Base-by-base conservation (phyloP, 345 rosid species). In the Odontarrhena argentea region DNA sequence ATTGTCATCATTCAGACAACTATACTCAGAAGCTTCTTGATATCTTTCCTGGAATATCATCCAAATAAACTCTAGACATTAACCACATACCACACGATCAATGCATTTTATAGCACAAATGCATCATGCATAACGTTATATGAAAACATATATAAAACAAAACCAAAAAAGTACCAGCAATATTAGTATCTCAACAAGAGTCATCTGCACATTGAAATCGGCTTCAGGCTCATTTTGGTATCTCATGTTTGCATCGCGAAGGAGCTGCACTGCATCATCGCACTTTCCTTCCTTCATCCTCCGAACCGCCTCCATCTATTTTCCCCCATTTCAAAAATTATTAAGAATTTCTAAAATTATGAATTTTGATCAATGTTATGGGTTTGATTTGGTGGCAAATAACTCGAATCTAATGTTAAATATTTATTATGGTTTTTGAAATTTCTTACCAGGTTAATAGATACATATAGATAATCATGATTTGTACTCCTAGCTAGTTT, bases 161-260 rank as follows among this genome's bases (percentile, higher is more conserved):
- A 1, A 9, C 34, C 5, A 5, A 11, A 30, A 1, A 51, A 13
- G 10, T 50, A 84, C 91, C 87, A 76, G 82, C 54, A 76, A 70
- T 35, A 88, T 85, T 47, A 88, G 77, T 50, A 88, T 73, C 45
- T 88, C 86, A 2, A 81, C 85, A 46, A 87, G 75, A 24, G 80
- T 77, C 88, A 87, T 84, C 58, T 77, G 87, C 34, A 81, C 74
- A 50, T 79, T 40, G 55, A 78, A 84, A 34, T 79, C 84, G 38
- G 84, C 72, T 66, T 84, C 86, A 10, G 83, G 70, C 66, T 81
- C 82, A 13, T 71, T 28, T 68, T 61, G 42, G 75, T 63, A 75
- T 8, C 43, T 54, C 28, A 56, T 24, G 58, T 60, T 74, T 24
- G 81, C 86, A 2, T 74, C 58, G 50, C 63, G 43, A 54, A 84